These are phyloP conservation scores for Trichoderma parareesei DNA, from an alignment of 495 filamentous ascomycete species.

Conservation along the genomic window DNA sequence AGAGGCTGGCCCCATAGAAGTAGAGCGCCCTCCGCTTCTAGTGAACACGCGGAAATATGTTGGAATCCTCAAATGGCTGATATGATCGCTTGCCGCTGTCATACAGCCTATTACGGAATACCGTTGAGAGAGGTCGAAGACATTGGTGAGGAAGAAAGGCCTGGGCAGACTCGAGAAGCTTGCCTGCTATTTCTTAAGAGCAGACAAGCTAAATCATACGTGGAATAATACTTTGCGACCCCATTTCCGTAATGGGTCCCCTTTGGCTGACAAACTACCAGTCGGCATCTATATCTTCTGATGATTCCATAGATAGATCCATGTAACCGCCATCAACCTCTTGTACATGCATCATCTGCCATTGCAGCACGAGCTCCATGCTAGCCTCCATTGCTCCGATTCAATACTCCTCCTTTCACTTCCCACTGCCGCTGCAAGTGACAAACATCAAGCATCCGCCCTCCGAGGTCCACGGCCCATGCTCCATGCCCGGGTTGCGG, in stretches of 20 bases:
- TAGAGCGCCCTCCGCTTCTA: background rate
- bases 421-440: background rate
- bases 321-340: background rate
- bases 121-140: background rate
- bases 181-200: background rate
- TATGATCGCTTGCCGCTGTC: background rate
- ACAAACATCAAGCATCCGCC: background rate
- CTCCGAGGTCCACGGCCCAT: background rate
- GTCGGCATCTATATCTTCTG: background rate
- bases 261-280: background rate
- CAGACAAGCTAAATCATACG: background rate
- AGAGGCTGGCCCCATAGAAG: background rate
- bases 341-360: too few species aligned
- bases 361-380: too few species aligned
- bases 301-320: background rate
- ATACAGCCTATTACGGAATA: background rate
- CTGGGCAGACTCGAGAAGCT: background rate
- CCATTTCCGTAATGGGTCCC: background rate
- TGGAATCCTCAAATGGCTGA: background rate
- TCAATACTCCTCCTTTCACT: background rate
- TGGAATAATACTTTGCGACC: conserved; percentile 1
- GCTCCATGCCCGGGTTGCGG: conserved; percentile 5
- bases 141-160: background rate
- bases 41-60: too few species aligned
- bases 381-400: background rate